Evolutionary conservation across 2,329 filamentous ascomycete species (phyloP), one percentile per base, ranked within the genome.

Genomic region (Botrytis fabae): DNA sequence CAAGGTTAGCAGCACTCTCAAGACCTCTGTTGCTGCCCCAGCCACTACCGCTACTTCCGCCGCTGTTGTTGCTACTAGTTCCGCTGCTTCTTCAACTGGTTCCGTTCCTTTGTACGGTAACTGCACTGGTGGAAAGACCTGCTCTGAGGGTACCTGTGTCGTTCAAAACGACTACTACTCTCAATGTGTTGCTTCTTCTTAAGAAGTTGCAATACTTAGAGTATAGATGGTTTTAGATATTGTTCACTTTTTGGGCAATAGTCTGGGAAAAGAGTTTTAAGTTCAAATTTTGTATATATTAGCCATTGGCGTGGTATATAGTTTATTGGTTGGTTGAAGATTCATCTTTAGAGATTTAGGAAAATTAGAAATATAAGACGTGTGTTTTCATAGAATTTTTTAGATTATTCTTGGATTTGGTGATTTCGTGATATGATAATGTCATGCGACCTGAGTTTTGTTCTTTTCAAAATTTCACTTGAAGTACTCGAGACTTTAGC

Each of bases 141-240:
- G 65, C 65, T 40, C 65, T 28, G 48, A 68, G 35, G 65, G 65
- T n/a, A 68, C 16, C 8, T 68, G 65, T 54, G 48, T 57, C 2
- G 65, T 4, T 40, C 65, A 68, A 25, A 68, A 68, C 1, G 16
- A 2, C 0, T 68, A 20, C 35, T 68, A 68, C 35, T 57, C 65
- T 20, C 65, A 68, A 57, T 68, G 65, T 54, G 16, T 68, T 42
- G 38, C 60, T 62, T 62, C 59, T 38, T 61, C 60, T 42, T 62
- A 62, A 62, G 38, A 40, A 16, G 60, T 18, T 61, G 20, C 60
- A 62, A 54, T 28, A 9, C 51, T 28, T 18, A 28, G 16, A 57
- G 51, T 57, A 28, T 32, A 57, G 51, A 18, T 28, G 2, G n/a
- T 28, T 28, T 9, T n/a, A 54, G 35, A 32, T 54, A 1, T 2